Base-by-base conservation (phyloP, 2,329 filamentous ascomycete species). In the Exophiala sp. region DNA sequence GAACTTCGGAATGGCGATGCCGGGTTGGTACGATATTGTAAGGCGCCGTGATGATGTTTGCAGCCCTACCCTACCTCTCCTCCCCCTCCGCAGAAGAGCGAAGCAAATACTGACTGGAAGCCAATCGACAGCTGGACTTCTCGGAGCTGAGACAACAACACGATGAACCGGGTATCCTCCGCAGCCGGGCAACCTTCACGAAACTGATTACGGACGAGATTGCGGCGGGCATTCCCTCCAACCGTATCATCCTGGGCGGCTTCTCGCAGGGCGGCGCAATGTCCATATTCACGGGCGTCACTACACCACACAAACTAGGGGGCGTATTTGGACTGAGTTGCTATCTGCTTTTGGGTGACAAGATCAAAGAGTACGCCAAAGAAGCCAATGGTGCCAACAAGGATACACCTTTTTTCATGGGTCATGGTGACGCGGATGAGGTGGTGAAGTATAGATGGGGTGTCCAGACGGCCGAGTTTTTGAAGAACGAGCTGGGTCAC, bases 311-410 rank as follows among this genome's bases (percentile, higher is more conserved):
- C 60, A 88, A 88, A 69, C 74, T 97, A 13, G 91, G 82, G n/a
- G 91, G 90, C 56, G 86, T 97, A 57, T 83, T 96, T 56, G 88
- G 84, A 6, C 70, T 97, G 55, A 93, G 86, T 10, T 85, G 81
- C 61, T 97, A 94, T 69, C 70, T 96, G 59, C 75, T 88, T 16
- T 73, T 96, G 40, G 75, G 80, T 56, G 72, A 78, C 55, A 85
- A 83, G 64, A 67, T 88, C 58, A 74, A 77, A 63, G 75, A 75
- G 7, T 72, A 79, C 56, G 66, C 79, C 13, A 71, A 73, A 58
- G 73, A 76, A 35, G 66, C 60, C 4, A 65, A 70, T 21, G 78
- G 71, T 58, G 73, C 77, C 48, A 89, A 88, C 67, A 80, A 83
- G 67, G 74, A 85, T 34, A 95, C 88, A 1, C 86, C 86, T 1